Conservation (phyloP, 202 grass and related monocot species). For the Eragrostis tef region DNA sequence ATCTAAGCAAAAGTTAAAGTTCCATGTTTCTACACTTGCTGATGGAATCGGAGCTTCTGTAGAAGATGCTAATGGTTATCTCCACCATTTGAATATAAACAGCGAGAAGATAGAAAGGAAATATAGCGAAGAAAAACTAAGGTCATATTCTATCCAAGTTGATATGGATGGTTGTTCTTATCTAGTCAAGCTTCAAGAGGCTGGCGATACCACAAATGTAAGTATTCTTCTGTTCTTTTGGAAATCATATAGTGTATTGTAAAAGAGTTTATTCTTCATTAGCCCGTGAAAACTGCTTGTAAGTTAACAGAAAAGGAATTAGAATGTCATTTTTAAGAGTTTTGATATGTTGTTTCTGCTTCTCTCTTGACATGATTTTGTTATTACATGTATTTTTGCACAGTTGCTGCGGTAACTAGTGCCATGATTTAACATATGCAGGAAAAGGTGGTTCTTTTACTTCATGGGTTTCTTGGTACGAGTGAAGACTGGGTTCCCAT, state of each 20-base stretch:
- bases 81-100: conserved; percentile 61
- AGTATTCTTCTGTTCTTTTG: conserved; percentile 44
- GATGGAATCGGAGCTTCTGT: conserved; percentile 66
- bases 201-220: conserved; percentile 68
- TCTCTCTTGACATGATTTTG: background rate
- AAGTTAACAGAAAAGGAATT: background rate
- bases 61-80: conserved; percentile 69
- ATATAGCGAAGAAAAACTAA: conserved; percentile 57
- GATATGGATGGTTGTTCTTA: conserved; percentile 61
- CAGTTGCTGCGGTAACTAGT: conserved; percentile 19
- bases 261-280: conserved; percentile 29
- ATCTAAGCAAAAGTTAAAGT: conserved; percentile 61
- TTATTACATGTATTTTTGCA: conserved; percentile 26
- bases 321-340: background rate
- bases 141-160: conserved; percentile 65
- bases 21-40: conserved; percentile 47
- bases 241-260: conserved; percentile 11
- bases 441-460: conserved; percentile 79
- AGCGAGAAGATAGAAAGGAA: conserved; percentile 57
- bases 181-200: conserved; percentile 76
- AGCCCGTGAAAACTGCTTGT: background rate
- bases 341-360: background rate
- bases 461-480: conserved; percentile 97
- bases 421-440: conserved; percentile 55
- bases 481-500: conserved; percentile 83